These are phyloP conservation scores for Picochlorum sp. DNA, from an alignment of 139 green algal genomes.

Conservation along the genomic window DNA sequence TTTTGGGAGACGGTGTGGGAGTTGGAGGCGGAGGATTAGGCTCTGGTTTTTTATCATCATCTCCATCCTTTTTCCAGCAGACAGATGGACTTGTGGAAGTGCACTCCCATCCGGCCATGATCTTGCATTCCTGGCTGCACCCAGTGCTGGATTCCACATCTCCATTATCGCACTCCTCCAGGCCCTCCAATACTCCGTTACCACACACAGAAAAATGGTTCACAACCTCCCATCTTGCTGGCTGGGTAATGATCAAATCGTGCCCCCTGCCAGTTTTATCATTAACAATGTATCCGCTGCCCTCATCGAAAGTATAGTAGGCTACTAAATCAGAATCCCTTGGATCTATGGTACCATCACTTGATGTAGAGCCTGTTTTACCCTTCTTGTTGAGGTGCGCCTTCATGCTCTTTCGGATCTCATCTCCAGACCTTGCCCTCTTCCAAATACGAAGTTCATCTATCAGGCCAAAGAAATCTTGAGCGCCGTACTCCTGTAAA, in stretches of 20 bases:
- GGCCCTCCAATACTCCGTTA: constrained; percentile 68
- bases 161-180: constrained; percentile 77
- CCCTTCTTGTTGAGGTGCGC: neutral
- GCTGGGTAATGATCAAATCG: constrained; percentile 49
- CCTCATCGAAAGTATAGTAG: constrained; percentile 82
- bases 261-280: constrained; percentile 63
- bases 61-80: constrained; percentile 4
- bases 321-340: constrained; percentile 49
- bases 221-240: constrained; percentile 58
- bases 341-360: constrained; percentile 23
- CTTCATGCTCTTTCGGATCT: constrained; percentile 29
- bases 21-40: neutral
- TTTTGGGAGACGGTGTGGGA: neutral
- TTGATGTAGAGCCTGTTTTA: neutral
- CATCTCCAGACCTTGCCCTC: constrained; percentile 42
- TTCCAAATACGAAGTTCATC: constrained; percentile 78
- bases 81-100: constrained; percentile 20
- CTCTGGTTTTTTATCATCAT: neutral
- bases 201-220: constrained; percentile 62
- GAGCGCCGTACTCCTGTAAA: constrained; percentile 62
- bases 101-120: constrained; percentile 29
- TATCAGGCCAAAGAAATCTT: constrained; percentile 67
- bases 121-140: constrained; percentile 52
- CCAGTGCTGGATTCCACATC: constrained; percentile 48
- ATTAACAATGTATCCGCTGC: constrained; percentile 45